A percentile compares a stretch with the other conserved stretches of the same genome.
Evolutionary conservation across 192 early-diverging fungal species (phyloP).

Genomic region (Dissophora globulifera): DNA sequence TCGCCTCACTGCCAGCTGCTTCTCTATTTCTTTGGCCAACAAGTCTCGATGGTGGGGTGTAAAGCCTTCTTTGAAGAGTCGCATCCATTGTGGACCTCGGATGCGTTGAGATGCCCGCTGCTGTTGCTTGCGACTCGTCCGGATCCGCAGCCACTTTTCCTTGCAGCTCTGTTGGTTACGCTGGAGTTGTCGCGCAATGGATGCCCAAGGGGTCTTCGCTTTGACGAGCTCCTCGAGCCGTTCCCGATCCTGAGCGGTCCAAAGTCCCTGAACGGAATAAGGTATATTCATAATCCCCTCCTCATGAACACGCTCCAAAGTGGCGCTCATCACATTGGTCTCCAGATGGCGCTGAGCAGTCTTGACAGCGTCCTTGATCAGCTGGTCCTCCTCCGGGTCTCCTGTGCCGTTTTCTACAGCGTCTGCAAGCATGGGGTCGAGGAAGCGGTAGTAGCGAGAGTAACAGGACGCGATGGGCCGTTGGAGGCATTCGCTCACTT

Average conservation of each 20-base stretch:
- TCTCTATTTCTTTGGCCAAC: slow-evolving; percentile 25
- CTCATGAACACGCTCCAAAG: not conserved
- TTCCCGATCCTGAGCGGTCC: slow-evolving; percentile 38
- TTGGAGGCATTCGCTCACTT: not conserved
- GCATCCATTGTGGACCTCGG: slow-evolving; percentile 8
- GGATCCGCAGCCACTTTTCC: slow-evolving; percentile 39
- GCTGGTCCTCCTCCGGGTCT: slow-evolving; percentile 1
- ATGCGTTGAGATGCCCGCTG: slow-evolving; percentile 7
- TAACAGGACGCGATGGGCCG: slow-evolving; percentile 25
- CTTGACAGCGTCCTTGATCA: not conserved
- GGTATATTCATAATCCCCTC: not conserved
- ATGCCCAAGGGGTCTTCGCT: slow-evolving; percentile 13
- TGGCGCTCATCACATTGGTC: not conserved
- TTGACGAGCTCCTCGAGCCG: slow-evolving; percentile 10
- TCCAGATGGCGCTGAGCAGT: not conserved
- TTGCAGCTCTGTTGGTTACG: slow-evolving; percentile 43
- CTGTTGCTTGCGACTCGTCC: slow-evolving; percentile 1
- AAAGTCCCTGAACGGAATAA: slow-evolving; percentile 23
- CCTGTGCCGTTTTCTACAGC: slow-evolving; percentile 25
- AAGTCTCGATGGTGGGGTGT: slow-evolving; percentile 11
- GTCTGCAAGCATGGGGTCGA: slow-evolving; percentile 42
- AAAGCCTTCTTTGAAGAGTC: slow-evolving; percentile 36
- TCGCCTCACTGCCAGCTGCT: slow-evolving; percentile 9
- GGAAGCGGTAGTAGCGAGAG: slow-evolving; percentile 36
- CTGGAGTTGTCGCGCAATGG: slow-evolving; percentile 22